A percentile compares a stretch with the other conserved stretches of the same genome.
These are phyloP conservation scores for Venturia effusa DNA, from an alignment of 2,329 filamentous ascomycete species.

Conservation along the genomic window DNA sequence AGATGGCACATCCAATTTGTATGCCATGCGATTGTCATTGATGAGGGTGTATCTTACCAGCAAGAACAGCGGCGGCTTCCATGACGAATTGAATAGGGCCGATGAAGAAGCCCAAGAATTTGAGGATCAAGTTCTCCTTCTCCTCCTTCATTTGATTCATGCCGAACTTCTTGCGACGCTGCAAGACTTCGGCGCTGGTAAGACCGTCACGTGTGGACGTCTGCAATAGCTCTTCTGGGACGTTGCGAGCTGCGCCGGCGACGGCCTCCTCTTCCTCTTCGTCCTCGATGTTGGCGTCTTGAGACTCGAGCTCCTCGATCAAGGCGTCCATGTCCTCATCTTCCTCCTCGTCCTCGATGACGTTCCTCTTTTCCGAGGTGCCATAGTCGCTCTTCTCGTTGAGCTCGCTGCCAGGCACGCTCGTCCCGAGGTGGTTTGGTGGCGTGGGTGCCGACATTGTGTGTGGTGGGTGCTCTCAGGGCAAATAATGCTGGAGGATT, in stretches of 20 bases:
- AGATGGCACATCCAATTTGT: background rate
- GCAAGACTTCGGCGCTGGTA: constrained; percentile 55
- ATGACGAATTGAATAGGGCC: constrained; percentile 91
- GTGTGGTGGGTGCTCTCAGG: background rate
- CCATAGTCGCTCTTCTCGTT: constrained; percentile 19
- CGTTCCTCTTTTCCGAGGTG: constrained; percentile 13
- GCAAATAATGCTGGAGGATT: background rate
- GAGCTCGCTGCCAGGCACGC: constrained; percentile 18
- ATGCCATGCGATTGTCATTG: constrained; percentile 26
- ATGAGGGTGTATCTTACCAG: background rate
- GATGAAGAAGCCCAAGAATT: constrained; percentile 73
- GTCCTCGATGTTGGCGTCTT: constrained; percentile 58
- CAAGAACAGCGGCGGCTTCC: constrained; percentile 44
- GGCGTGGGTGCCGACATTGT: constrained; percentile 11
- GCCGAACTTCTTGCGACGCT: constrained; percentile 61
- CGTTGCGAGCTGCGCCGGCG: constrained; percentile 45
- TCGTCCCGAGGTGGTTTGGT: constrained; percentile 19
- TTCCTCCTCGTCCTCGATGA: constrained; percentile 9
- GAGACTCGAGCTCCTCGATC: constrained; percentile 76
- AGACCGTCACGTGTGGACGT: constrained; percentile 64
- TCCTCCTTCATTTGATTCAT: constrained; percentile 87
- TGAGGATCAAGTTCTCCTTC: constrained; percentile 73
- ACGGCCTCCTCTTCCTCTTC: constrained; percentile 50
- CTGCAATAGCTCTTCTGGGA: constrained; percentile 66
- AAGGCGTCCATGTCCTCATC: constrained; percentile 70